Evolutionary conservation across 192 early-diverging fungal genomes (phyloP).

Genomic region (Coemansia sp.): DNA sequence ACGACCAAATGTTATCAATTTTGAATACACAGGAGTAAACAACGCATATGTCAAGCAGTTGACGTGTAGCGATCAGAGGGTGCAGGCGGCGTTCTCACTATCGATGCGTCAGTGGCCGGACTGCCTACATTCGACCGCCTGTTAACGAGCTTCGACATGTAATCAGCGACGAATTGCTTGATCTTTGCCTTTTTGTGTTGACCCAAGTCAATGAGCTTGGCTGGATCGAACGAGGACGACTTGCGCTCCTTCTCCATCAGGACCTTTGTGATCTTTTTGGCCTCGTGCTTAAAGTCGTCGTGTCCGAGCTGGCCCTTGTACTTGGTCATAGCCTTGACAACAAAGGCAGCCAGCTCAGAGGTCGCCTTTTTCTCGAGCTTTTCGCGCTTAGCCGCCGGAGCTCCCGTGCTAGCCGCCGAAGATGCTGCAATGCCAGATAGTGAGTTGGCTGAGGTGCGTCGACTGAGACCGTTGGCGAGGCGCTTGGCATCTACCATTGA

Average conservation of each 20-base stretch:
- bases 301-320: constrained; percentile 50
- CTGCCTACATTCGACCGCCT: constrained; percentile 14
- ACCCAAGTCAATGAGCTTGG: constrained; percentile 47
- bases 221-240: constrained; percentile 38
- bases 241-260: constrained; percentile 59
- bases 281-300: constrained; percentile 57
- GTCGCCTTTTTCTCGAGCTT: constrained; percentile 48
- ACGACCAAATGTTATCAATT: background rate
- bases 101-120: constrained; percentile 2
- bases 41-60: background rate
- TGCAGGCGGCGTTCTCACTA: constrained; percentile 8
- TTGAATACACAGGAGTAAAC: background rate
- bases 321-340: constrained; percentile 47
- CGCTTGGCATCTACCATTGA: constrained; percentile 3
- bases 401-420: background rate
- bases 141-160: constrained; percentile 32
- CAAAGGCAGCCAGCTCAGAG: constrained; percentile 52
- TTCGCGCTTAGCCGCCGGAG: constrained; percentile 34
- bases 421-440: background rate
- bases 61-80: constrained; percentile 1
- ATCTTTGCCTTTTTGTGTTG: constrained; percentile 54
- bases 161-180: constrained; percentile 51
- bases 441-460: constrained; percentile 19
- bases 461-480: constrained; percentile 4
- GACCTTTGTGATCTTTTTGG: constrained; percentile 56